Evolutionary conservation across 1,139 yeast genomes (phyloP).

Genomic region (Kodamaea suecica): DNA sequence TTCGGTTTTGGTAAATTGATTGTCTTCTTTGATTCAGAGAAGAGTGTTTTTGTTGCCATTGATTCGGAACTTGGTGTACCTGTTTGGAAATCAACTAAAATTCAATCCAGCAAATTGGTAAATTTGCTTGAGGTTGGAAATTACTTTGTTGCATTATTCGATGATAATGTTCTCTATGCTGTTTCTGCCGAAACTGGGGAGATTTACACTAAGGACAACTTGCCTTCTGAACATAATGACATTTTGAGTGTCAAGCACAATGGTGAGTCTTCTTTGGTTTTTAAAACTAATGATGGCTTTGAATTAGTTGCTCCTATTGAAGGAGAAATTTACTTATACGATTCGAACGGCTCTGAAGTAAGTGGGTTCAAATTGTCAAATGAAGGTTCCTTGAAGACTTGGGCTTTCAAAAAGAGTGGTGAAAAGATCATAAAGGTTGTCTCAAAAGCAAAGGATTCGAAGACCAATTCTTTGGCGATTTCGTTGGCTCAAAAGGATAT

Average conservation of each 20-base stretch:
- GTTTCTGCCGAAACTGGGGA: conserved; percentile 19
- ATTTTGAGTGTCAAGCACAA: conserved; percentile 8
- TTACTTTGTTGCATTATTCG: conserved; percentile 23
- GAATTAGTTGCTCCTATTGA: background rate
- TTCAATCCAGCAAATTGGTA: conserved; percentile 9
- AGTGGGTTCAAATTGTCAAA: conserved; percentile 23
- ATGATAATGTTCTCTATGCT: conserved; percentile 14
- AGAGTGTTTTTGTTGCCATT: conserved; percentile 26
- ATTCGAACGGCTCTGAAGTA: conserved; percentile 15
- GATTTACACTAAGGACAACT: background rate
- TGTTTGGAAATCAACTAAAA: conserved; percentile 24
- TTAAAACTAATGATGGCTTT: conserved; percentile 5
- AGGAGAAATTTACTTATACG: conserved; percentile 19
- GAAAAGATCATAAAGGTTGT: conserved; percentile 20
- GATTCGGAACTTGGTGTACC: conserved; percentile 28
- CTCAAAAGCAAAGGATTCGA: conserved; percentile 36
- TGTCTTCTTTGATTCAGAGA: conserved; percentile 25
- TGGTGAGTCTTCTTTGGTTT: conserved; percentile 6
- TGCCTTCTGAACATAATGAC: conserved; percentile 9
- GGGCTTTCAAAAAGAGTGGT: conserved; percentile 26
- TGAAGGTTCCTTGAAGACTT: conserved; percentile 18
- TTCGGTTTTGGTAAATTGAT: conserved; percentile 37
- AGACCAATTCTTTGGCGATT: conserved; percentile 65
- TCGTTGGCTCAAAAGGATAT: conserved; percentile 71
- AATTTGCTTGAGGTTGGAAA: conserved; percentile 17